Evolutionary conservation across 2,329 filamentous ascomycete genomes (phyloP).

Genomic region (Fusarium bulbicola): DNA sequence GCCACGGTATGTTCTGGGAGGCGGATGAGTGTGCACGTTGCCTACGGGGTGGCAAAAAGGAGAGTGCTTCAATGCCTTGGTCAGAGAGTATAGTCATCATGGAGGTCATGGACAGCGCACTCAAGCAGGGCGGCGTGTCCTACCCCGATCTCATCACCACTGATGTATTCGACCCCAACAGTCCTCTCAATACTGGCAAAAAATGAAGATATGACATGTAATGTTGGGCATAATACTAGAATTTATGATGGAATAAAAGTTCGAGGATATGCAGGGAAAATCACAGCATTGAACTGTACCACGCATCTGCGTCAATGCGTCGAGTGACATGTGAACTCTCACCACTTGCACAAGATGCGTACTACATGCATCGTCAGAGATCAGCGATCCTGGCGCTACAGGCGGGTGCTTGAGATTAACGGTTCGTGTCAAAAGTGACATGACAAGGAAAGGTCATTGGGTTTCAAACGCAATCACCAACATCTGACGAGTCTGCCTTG

Average conservation of each 20-base stretch:
- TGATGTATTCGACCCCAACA: slow-evolving; percentile 66
- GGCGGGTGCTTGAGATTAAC: slow-evolving; percentile 30
- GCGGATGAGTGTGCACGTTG: slow-evolving; percentile 82
- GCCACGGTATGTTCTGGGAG: slow-evolving; percentile 91
- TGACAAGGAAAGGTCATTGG: slow-evolving; percentile 16
- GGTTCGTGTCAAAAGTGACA: slow-evolving; percentile 37
- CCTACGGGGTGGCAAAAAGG: slow-evolving; percentile 77
- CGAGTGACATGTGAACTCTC: not conserved
- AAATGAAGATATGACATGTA: slow-evolving; percentile 35
- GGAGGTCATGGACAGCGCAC: slow-evolving; percentile 71
- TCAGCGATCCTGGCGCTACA: slow-evolving; percentile 30
- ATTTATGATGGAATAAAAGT: not conserved
- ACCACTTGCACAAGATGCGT: slow-evolving; percentile 11
- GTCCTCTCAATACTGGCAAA: slow-evolving; percentile 68
- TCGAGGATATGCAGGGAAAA: not conserved
- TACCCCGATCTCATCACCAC: slow-evolving; percentile 67
- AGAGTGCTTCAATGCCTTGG: slow-evolving; percentile 76
- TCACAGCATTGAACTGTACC: slow-evolving; percentile 1
- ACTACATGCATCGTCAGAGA: slow-evolving; percentile 18
- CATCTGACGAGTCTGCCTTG: slow-evolving; percentile 29
- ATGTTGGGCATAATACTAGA: not conserved
- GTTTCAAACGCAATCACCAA: slow-evolving; percentile 11
- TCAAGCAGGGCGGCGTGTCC: slow-evolving; percentile 61
- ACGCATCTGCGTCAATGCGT: slow-evolving; percentile 1
- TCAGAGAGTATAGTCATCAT: slow-evolving; percentile 86